Evolutionary conservation across 1,139 yeast species (phyloP).

Genomic region (Kurtzmaniella quercitrusa): DNA sequence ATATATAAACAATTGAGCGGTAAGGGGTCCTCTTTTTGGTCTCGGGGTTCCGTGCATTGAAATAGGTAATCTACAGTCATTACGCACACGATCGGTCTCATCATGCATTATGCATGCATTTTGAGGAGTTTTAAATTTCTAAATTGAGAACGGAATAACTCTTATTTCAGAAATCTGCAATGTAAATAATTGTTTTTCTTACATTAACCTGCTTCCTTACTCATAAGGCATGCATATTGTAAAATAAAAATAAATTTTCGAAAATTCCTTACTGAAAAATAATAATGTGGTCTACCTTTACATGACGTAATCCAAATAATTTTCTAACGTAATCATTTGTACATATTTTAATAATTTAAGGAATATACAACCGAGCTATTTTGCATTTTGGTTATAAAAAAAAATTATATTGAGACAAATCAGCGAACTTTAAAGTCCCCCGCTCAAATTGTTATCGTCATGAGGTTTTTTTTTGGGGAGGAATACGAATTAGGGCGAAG

Average conservation of each 20-base stretch:
- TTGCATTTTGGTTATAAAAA: too few species aligned
- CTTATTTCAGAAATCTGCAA: not conserved
- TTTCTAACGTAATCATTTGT: not conserved
- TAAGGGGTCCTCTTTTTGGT: too few species aligned
- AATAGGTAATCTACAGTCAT: not conserved
- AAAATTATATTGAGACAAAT: too few species aligned
- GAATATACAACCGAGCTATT: too few species aligned
- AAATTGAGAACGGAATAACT: not conserved
- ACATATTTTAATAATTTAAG: not conserved
- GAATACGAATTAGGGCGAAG: too few species aligned
- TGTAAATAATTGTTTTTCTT: not conserved
- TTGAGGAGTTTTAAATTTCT: not conserved
- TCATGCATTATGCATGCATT: conserved; percentile 1
- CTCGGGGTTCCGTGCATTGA: conserved; percentile 3
- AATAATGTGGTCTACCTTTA: not conserved
- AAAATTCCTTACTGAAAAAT: not conserved
- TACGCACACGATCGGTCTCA: conserved; percentile 1
- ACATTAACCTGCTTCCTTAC: too few species aligned
- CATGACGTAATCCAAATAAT: not conserved
- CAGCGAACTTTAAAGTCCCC: too few species aligned
- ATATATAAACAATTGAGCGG: too few species aligned
- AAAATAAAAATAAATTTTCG: too few species aligned
- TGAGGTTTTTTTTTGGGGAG: too few species aligned
- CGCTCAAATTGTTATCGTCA: too few species aligned
- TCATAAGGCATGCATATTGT: too few species aligned